Evolutionary conservation across 1,284 basidiomycete species (phyloP).

Genomic region (Leucoagaricus sp.): DNA sequence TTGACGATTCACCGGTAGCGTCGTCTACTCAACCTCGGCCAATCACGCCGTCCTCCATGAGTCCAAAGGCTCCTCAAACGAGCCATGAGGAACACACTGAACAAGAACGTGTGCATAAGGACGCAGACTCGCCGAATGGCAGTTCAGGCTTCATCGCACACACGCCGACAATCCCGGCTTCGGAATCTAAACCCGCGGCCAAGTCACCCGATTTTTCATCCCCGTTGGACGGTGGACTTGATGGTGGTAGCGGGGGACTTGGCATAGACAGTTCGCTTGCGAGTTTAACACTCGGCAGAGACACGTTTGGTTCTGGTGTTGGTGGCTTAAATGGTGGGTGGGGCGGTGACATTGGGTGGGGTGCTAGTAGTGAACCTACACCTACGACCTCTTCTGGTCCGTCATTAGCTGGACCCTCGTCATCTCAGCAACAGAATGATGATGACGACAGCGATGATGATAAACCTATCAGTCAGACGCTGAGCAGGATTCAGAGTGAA

Average conservation of each 20-base stretch:
- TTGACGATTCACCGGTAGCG: constrained; percentile 18
- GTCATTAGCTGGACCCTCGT: constrained; percentile 12
- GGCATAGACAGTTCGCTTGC: constrained; percentile 51
- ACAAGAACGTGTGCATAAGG: too few relatives aligned
- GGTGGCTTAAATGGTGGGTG: constrained; percentile 5
- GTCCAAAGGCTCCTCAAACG: not conserved
- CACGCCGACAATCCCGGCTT: constrained; percentile 22
- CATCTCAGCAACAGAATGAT: constrained; percentile 28
- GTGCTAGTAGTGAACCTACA: constrained; percentile 34
- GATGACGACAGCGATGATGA: constrained; percentile 74
- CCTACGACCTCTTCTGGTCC: constrained; percentile 22
- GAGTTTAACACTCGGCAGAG: constrained; percentile 50
- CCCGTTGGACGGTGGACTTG: constrained; percentile 48
- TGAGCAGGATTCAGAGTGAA: constrained; percentile 32
- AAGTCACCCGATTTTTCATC: constrained; percentile 36
- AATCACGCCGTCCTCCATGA: constrained; percentile 13
- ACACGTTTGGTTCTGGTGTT: not conserved
- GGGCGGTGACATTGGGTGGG: constrained; percentile 37
- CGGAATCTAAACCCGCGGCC: constrained; percentile 10
- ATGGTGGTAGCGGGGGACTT: constrained; percentile 27
- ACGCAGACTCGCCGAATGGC: not conserved
- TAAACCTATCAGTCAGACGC: constrained; percentile 65
- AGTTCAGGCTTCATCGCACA: constrained; percentile 12
- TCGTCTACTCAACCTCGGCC: constrained; percentile 14
- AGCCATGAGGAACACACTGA: not conserved